Conservation (phyloP, 768 basidiomycete genomes). For the Roridomyces roridus region DNA sequence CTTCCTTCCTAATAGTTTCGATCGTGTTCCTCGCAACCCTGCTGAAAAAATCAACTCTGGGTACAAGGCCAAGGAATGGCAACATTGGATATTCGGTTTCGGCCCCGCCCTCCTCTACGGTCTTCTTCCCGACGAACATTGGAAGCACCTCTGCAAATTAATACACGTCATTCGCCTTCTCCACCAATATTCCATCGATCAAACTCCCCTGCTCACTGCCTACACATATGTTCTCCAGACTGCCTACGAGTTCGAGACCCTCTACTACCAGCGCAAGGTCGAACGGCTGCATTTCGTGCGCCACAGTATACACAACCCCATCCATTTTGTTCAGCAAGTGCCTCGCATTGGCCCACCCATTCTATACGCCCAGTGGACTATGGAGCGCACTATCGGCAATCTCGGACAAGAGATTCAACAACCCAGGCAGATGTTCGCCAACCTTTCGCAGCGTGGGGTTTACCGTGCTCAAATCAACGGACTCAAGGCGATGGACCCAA, state of each 20-base stretch:
- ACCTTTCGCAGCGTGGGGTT: constrained; percentile 3
- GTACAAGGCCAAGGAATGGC: constrained; percentile 31
- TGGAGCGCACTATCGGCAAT: constrained; percentile 21
- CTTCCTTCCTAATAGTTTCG: constrained; percentile 9
- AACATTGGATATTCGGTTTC: constrained; percentile 26
- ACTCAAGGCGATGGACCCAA: constrained; percentile 20
- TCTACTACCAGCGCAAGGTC: constrained; percentile 30
- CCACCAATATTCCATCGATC: constrained; percentile 16
- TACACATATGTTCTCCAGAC: constrained; percentile 24
- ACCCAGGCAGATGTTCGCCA: constrained; percentile 1
- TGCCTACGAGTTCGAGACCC: constrained; percentile 29
- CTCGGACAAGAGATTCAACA: constrained; percentile 14
- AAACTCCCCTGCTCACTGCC: constrained; percentile 13
- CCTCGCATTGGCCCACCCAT: background rate
- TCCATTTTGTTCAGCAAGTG: background rate
- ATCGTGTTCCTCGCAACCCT: constrained; percentile 31
- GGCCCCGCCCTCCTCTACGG: constrained; percentile 27
- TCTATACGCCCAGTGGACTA: constrained; percentile 5
- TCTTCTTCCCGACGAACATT: constrained; percentile 22
- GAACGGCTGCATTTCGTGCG: constrained; percentile 34
- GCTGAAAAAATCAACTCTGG: constrained; percentile 32
- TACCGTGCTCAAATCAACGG: background rate
- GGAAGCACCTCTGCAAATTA: constrained; percentile 26
- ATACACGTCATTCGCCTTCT: constrained; percentile 24
- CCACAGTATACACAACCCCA: constrained; percentile 28